Evolutionary conservation across 345 rosid species (phyloP), one percentile per base, ranked within the genome.

Genomic region (Acer yangbiense): DNA sequence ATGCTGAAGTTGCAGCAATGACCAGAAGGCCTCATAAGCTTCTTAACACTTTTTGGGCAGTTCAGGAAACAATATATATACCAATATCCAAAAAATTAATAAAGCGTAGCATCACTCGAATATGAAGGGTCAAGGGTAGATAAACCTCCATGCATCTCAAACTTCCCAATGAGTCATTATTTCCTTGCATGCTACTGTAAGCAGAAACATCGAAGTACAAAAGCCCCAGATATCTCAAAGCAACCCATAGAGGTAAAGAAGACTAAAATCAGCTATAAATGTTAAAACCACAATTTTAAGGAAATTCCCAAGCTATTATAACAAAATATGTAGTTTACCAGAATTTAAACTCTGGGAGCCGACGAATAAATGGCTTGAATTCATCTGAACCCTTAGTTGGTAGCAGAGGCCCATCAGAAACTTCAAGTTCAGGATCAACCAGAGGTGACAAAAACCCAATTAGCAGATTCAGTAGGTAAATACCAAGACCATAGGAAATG

Each of bases 361-460:
- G 87, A 65, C 98, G 96, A 80, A 95, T 92, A 80, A 93, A 95
- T 2, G 98, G 98, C 88, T 91, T 93, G 88, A 95, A 95, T 84
- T 95, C 99, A 80, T 95, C 98, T 60, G 99, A 95, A 72, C 94
- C 96, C 83, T 91, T 92, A 14, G 99, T 95, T 1, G 99, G 99
- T 76, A 95, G 83, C 44, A 84, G 57, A 81, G 99, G 91, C n/a
- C 96, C 97, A 79, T 91, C 94, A 10, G 94, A 84, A 65, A 50
- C 83, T 29, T 93, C 96, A 74, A 89, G 54, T 80, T 93, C 98
- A 21, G 99, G 99, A 84, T 93, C 98, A 76, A 91, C 94, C 69
- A 93, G 85, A 73, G 99, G 99, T 9, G 99, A 95, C 86, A 95
- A 79, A 83, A 95, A 95, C 71, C 99, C 99, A 7, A 95, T 93